phyloP scores from a whole-genome alignment of 2,329 filamentous ascomycete genomes.

The Colletotrichum brevisporum region DNA sequence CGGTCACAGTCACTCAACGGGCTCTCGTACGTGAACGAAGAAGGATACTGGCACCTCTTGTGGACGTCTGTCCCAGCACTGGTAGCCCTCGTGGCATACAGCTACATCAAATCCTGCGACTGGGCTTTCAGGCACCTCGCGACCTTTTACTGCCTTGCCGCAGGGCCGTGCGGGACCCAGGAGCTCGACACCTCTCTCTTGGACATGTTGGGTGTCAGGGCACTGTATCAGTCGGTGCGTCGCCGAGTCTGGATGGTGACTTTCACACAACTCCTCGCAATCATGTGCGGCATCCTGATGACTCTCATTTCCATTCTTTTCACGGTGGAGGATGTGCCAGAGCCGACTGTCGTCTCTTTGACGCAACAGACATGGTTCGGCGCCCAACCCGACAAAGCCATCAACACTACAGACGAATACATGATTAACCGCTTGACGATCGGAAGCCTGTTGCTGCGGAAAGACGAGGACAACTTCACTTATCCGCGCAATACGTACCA shows the following conservation, averaged over 20 bases:
- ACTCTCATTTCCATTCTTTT: constrained; percentile 22
- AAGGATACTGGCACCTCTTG: constrained; percentile 21
- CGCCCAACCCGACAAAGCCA: not conserved
- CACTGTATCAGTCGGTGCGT: constrained; percentile 12
- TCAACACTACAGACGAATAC: not conserved
- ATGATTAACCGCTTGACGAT: not conserved
- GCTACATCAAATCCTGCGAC: constrained; percentile 28
- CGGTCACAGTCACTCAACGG: constrained; percentile 11
- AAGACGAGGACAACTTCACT: constrained; percentile 8
- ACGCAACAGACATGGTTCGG: constrained; percentile 19
- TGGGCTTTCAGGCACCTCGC: constrained; percentile 6
- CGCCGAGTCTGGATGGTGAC: constrained; percentile 11
- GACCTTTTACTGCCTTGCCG: constrained; percentile 13
- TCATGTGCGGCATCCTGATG: constrained; percentile 22
- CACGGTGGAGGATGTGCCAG: constrained; percentile 4
- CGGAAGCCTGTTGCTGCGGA: not conserved
- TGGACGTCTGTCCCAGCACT: constrained; percentile 30
- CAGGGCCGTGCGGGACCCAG: not conserved
- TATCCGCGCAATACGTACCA: constrained; percentile 22
- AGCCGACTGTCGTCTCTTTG: not conserved
- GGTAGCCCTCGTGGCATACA: constrained; percentile 6
- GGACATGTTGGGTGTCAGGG: constrained; percentile 23
- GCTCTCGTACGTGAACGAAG: not conserved
- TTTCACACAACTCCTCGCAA: constrained; percentile 18
- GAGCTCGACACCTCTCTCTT: constrained; percentile 12